Evolutionary conservation across 225 moss, liverwort and hornwort species (phyloP), one percentile per base, ranked within the genome.

Genomic region (Lunularia cruciata): DNA sequence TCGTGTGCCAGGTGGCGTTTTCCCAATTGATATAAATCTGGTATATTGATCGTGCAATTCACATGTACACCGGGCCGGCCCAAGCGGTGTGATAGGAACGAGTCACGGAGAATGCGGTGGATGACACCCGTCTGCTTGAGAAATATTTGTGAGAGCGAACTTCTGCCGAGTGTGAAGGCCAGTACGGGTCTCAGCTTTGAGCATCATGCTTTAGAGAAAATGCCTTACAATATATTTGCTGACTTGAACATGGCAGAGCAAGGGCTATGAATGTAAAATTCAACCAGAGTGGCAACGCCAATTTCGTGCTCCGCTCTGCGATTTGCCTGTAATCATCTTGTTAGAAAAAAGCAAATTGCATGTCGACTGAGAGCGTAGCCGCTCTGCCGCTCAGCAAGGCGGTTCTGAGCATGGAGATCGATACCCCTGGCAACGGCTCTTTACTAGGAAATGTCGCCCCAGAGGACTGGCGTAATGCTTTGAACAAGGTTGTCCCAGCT

Each of bases 381-480:
- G 65, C 22, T 39, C 10, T 67, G 73, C 74, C 66, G 8, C 43
- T 71, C 11, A 63, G 71, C 65, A 91, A 89, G 75, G 11, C 85
- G 42, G 84, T 77, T 33, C 71, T 89, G 46, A 69, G 87, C 26
- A 89, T 91, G 90, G 90, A 94, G 65, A 77, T 89, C 19, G 89
- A 89, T 42, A 76, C 84, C 0, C 86, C 90, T 61, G 39, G 23
- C 33, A 72, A 47, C 54, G 61, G 65, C 40, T 70, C 64, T 0
- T 25, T 84, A 0, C 73, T 82, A 0, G 86, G 84, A 10, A 83
- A 72, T 8, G 86, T 78, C 4, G 71, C 81, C 19, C 72, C 84
- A 8, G 90, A 91, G 63, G 90, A 91, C 77, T 94, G 94, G 94
- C 90, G 87, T 22, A 86, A 80, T 57, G 90, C 94, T 3, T 60